Conservation (phyloP, 176 grass and related monocot genomes). For the Saccharum officinarum region DNA sequence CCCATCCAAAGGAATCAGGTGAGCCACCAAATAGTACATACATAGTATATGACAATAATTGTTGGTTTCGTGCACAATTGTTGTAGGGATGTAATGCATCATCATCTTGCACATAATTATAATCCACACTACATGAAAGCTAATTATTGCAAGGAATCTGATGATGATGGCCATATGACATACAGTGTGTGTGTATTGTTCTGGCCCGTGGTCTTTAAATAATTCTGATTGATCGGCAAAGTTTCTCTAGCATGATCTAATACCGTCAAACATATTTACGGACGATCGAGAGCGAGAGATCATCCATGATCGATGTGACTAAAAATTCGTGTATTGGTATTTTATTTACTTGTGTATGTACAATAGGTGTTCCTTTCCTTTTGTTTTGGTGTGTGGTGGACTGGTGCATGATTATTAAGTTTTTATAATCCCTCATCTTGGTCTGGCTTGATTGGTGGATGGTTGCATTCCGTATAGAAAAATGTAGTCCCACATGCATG, state of each 20-base stretch:
- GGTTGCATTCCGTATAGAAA: constrained; percentile 45
- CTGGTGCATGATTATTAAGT: constrained; percentile 36
- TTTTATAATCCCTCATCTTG: constrained; percentile 37
- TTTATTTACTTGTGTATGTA: neutral
- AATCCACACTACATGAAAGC: constrained; percentile 21
- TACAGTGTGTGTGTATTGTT: neutral
- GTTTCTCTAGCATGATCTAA: constrained; percentile 39
- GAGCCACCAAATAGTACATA: constrained; percentile 2
- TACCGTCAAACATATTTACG: constrained; percentile 1
- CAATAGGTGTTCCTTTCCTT: constrained; percentile 19
- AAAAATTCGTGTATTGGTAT: constrained; percentile 29
- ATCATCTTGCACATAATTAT: constrained; percentile 38
- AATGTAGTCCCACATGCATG: constrained; percentile 38
- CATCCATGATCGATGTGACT: neutral
- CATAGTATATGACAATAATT: neutral
- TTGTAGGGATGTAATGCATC: constrained; percentile 31
- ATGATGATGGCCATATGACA: neutral
- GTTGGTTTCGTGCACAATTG: constrained; percentile 32
- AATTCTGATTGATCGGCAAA: constrained; percentile 25
- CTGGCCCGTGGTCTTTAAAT: constrained; percentile 48
- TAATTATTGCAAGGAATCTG: constrained; percentile 30
- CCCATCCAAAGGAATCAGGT: constrained; percentile 20
- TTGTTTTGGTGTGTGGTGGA: constrained; percentile 27
- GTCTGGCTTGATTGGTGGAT: constrained; percentile 30
- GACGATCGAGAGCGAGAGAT: constrained; percentile 17